Conservation (phyloP, 1,284 basidiomycete species). For the Cutaneotrichosporon mucoides region DNA sequence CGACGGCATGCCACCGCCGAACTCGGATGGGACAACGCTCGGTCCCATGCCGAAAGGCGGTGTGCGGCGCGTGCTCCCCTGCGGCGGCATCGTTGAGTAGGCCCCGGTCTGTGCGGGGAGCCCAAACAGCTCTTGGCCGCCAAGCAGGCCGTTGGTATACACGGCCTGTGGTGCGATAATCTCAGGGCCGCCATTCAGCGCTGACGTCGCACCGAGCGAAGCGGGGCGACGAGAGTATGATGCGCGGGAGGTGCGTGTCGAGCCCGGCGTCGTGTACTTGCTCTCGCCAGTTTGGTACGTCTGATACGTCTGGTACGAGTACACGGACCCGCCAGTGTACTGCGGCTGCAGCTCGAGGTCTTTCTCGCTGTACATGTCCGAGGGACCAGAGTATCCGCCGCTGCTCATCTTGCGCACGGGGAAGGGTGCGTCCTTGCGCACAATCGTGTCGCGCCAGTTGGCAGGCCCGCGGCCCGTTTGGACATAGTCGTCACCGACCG, state of each 20-base stretch:
- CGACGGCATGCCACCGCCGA: too few species aligned
- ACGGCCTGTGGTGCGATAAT: background rate
- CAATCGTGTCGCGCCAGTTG: constrained; percentile 2
- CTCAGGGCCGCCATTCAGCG: background rate
- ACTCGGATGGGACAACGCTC: too few species aligned
- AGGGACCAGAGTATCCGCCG: background rate
- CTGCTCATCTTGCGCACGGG: background rate
- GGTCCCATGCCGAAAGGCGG: too few species aligned
- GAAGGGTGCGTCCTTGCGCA: background rate
- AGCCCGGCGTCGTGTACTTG: background rate
- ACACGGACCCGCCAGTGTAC: background rate
- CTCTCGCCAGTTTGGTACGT: too few species aligned
- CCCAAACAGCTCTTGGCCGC: background rate
- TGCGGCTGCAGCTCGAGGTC: background rate
- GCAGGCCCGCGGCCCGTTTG: background rate
- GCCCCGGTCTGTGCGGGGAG: background rate
- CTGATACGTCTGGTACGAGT: too few species aligned
- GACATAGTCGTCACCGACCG: too few species aligned
- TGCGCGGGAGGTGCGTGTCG: background rate
- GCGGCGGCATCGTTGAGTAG: too few species aligned
- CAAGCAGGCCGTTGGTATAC: too few species aligned
- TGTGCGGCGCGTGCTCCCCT: too few species aligned
- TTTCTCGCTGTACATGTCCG: background rate
- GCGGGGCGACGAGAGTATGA: background rate
- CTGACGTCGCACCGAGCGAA: background rate